Base-by-base conservation (phyloP, 2,329 filamentous ascomycete species). In the Talaromyces sp. region DNA sequence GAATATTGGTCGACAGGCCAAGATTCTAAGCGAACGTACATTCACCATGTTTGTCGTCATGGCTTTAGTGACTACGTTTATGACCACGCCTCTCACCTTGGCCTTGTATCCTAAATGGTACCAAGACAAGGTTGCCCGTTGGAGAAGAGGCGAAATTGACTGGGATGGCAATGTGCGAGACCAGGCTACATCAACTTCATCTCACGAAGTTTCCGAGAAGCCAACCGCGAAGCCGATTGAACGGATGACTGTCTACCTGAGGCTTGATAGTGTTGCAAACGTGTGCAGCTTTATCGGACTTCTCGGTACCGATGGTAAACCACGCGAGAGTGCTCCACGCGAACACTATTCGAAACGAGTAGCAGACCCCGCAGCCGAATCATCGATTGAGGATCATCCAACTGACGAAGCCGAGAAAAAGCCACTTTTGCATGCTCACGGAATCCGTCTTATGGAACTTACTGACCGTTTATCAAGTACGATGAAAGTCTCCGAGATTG, bases 21-120 rank as follows among this genome's bases (percentile, higher is more conserved):
- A 87, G 41, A 96, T 96, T 67, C 82, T 97, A 19, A 93, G 90
- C 65, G 84, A 84, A 0, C 83, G 90, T 16, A 96, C 92, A 0
- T 97, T 97, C 72, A 96, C 93, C 61, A 96, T 97, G 63, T 96
- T 97, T 70, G 92, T 97, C 24, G 90, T 97, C 72, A 97, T 97
- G 93, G 93, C 93, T 9, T 82, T 96, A 2, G 82, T 96, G 37
- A 96, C 92, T 0, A 97, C 93, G 0, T 92, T 97, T 65, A 79
- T 87, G 0, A 96, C 93, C 0, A 93, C 93, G 0, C 93, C 93
- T 0, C 78, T 96, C 47, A 90, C 90, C 1, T 83, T 86, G 13
- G 82, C 81, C 61, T 81, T 96, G 7, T 97, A 96, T 69, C 93
- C 93, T 1, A 83, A 86, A 3, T 90, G 84, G 86, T 92, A 93